Base-by-base conservation (phyloP, 805 yeast genomes). In the Jamesozyma jinghongensis region DNA sequence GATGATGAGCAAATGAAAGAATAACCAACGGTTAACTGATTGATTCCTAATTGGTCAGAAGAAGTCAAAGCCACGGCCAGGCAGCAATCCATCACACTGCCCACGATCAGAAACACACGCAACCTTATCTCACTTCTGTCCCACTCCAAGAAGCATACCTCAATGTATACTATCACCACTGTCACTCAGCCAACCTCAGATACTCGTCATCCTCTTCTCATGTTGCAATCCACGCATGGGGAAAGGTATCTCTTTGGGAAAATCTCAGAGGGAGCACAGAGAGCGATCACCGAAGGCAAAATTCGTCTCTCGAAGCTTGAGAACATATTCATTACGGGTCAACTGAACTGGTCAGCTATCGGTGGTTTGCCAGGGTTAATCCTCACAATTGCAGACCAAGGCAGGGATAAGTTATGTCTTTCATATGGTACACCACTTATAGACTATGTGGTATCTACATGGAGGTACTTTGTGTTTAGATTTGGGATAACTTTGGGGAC, bases 321-420 rank as follows among this genome's bases (percentile, higher is more conserved):
- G 36, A 74, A 77, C 29, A 65, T 90, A 3, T 88, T 85, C 52
- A 54, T 92, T 4, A 79, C 95, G 0, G 98, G 98, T 3, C 66
- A 66, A n/a, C 46, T 84, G 10, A 61, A 72, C 40, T 90, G 96
- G 96, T 59, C 71, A 5, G 70, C 80, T n/a, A 64, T 86, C 2
- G 85, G 94, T n/a, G 98, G 98, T 0, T 61, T 90, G 5, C 97
- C 97, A 0, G 98, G 98, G 0, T 64, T 85, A 52, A 74, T 90
- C 37, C 64, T 90, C 38, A 85, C 97, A 0, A 68, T 83, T 12
- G 78, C 85, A 42, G 96, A 86, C 50, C 83, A 85, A 50, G 87
- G 86, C 2, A 69, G 72, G 46, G 71, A 73, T 36, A 68, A 68
- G 5, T 56, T 84, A 30, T 70, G 69, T n/a, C 63, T 85, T 0